Base-by-base conservation (phyloP, 2,329 filamentous ascomycete species). In the Colletotrichum spinosum region DNA sequence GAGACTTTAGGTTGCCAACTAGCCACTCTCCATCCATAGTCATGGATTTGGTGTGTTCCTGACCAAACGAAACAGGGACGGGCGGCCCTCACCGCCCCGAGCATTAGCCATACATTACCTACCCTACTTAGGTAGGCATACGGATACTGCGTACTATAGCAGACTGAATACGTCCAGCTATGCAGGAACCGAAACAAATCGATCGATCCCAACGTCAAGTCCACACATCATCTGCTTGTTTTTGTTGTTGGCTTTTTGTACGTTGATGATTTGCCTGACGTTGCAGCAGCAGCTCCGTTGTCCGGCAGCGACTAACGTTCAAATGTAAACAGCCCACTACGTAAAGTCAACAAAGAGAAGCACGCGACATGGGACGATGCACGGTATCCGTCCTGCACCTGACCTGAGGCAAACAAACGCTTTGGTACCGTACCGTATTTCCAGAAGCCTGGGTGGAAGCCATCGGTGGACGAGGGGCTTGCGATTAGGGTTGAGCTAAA, bases 331-430 rank as follows among this genome's bases (percentile, higher is more conserved):
- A 65, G 41, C 9, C 8, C 41, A 39, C 46, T 25, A 25, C 25
- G 25, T 12, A 65, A 65, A 53, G 63, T 65, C 63, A 65, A 65
- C 58, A 65, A 62, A 52, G 51, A 25, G 17, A 35, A 49, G 42
- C 42, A 65, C 62, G 63, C 63, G 63, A 62, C 63, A 65, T 65
- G 58, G 58, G 63, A 62, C 51, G 63, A 57, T 65, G 62, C 62
- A 62, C 58, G 51, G 57, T 34, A 46, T 2, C 38, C 12, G n/a
- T 15, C 13, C 42, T 42, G 38, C 33, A 50, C 25, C 25, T 25
- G 25, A 25, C 25, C 25, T 25, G 25, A 25, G 25, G 25, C 25
- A 25, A 25, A 25, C 25, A 25, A 25, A 25, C 25, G 25, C 25
- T 5, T 25, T 4, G 25, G 46, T n/a, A 46, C 42, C 63, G 53